Percentiles rank a stretch among this genome's conserved stretches.
Evolutionary conservation across 169 alveolate species (phyloP).

Genomic region (Plasmodium vivax): DNA sequence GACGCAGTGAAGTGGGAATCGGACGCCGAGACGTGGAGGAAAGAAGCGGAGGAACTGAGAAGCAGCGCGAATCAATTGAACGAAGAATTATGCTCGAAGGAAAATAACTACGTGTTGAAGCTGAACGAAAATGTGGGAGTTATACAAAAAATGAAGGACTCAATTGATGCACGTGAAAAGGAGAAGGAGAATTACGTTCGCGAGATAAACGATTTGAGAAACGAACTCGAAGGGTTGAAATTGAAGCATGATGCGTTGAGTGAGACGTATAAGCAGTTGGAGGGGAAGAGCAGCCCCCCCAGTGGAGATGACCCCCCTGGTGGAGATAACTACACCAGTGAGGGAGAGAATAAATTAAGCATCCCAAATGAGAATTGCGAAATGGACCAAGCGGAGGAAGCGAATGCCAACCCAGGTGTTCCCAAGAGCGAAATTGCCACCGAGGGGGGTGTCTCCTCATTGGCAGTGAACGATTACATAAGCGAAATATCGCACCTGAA

Average conservation of each 20-base stretch:
- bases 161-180: slow-evolving; percentile 15
- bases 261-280: not conserved
- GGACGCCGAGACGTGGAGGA: not conserved
- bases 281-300: not conserved
- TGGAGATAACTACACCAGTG: not conserved
- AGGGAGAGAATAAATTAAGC: not conserved
- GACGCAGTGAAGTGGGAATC: not conserved
- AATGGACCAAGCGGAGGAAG: not conserved
- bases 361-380: not conserved
- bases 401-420: not conserved
- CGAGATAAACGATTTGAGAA: slow-evolving; percentile 25
- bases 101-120: slow-evolving; percentile 32
- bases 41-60: slow-evolving; percentile 9
- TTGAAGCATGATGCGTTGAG: not conserved
- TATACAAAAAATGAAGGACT: slow-evolving; percentile 24
- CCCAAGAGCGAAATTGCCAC: not conserved
- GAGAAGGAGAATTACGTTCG: slow-evolving; percentile 28
- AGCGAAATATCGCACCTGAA: slow-evolving; percentile 30
- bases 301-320: too few relatives aligned
- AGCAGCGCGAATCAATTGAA: slow-evolving; percentile 15
- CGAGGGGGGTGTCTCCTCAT: not conserved
- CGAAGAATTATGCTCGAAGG: slow-evolving; percentile 21
- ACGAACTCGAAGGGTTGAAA: not conserved
- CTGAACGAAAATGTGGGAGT: slow-evolving; percentile 23
- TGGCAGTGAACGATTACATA: not conserved